Percentiles rank a stretch among this genome's conserved stretches.
These are phyloP conservation scores for Fusarium sarcochroum DNA, from an alignment of 2,329 filamentous ascomycete genomes.

Conservation along the genomic window DNA sequence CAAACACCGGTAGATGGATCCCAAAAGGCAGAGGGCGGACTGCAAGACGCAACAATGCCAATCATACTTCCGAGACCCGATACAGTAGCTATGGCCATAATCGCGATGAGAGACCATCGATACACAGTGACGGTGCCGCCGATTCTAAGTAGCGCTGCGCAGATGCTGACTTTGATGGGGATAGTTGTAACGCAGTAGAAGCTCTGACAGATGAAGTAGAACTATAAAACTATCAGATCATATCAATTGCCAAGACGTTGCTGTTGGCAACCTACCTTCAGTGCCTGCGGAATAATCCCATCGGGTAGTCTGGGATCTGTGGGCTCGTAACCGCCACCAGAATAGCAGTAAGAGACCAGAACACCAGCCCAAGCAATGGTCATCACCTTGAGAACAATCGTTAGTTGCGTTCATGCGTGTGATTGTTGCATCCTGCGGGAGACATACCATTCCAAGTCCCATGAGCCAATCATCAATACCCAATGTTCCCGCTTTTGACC, in stretches of 20 bases:
- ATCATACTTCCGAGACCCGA: constrained; percentile 14
- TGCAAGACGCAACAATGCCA: constrained; percentile 17
- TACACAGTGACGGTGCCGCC: constrained; percentile 1
- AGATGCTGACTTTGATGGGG: constrained; percentile 22
- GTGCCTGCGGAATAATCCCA: neutral
- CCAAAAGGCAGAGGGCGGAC: constrained; percentile 16
- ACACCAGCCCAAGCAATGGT: constrained; percentile 8
- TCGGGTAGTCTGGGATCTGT: neutral
- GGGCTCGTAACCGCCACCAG: constrained; percentile 5
- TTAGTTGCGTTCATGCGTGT: too few relatives aligned
- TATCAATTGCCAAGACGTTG: too few relatives aligned
- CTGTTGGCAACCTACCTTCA: neutral
- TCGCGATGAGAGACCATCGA: constrained; percentile 5
- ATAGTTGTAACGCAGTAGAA: constrained; percentile 14
- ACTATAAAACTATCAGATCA: neutral
- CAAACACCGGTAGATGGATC: constrained; percentile 2
- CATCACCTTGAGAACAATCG: neutral
- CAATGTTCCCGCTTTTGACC: neutral
- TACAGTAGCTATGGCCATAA: constrained; percentile 4
- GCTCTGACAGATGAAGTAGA: constrained; percentile 20
- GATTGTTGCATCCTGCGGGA: too few relatives aligned
- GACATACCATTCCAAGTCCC: constrained; percentile 6
- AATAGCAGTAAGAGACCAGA: neutral
- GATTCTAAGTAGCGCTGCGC: constrained; percentile 18
- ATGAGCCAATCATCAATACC: constrained; percentile 11